A percentile compares a stretch with the other conserved stretches of the same genome.
These are phyloP conservation scores for Polyporus tsugae DNA, from an alignment of 1,284 basidiomycete genomes.

Conservation along the genomic window DNA sequence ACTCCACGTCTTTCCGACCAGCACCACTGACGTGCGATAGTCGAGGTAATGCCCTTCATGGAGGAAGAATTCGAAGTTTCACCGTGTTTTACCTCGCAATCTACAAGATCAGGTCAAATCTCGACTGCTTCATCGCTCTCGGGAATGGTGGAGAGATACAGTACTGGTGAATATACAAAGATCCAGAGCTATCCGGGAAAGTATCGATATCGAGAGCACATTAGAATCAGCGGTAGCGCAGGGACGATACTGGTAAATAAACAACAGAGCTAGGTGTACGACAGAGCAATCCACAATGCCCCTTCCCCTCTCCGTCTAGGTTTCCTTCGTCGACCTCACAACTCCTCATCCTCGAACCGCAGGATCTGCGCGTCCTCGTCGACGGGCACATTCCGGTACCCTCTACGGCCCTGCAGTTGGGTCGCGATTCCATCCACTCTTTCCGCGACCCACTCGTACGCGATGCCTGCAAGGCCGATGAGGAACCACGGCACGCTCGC, in stretches of 20 bases:
- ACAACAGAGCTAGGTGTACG: constrained; percentile 22
- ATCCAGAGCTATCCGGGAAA: constrained; percentile 12
- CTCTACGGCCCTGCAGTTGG: constrained; percentile 61
- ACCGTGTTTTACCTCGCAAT: too few relatives aligned
- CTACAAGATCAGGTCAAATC: neutral
- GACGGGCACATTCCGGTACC: constrained; percentile 85
- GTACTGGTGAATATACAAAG: constrained; percentile 15
- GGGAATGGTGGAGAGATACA: constrained; percentile 5
- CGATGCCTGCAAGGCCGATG: constrained; percentile 78
- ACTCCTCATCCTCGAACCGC: constrained; percentile 83
- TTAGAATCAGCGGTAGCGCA: constrained; percentile 12
- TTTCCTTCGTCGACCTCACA: neutral
- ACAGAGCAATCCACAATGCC: constrained; percentile 11
- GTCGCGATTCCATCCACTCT: constrained; percentile 54
- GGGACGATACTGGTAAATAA: constrained; percentile 18
- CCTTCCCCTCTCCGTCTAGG: neutral
- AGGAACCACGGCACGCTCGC: constrained; percentile 90
- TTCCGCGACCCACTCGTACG: constrained; percentile 69
- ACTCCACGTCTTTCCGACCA: too few relatives aligned
- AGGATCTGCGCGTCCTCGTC: constrained; percentile 91
- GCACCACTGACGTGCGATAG: too few relatives aligned
- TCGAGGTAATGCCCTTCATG: too few relatives aligned
- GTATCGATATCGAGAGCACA: constrained; percentile 16
- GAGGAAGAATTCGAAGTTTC: too few relatives aligned
- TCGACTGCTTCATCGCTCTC: neutral